A percentile compares a stretch with the other conserved stretches of the same genome.
Conservation (phyloP, 2,329 filamentous ascomycete species). For the Pestalotiopsis sp. region DNA sequence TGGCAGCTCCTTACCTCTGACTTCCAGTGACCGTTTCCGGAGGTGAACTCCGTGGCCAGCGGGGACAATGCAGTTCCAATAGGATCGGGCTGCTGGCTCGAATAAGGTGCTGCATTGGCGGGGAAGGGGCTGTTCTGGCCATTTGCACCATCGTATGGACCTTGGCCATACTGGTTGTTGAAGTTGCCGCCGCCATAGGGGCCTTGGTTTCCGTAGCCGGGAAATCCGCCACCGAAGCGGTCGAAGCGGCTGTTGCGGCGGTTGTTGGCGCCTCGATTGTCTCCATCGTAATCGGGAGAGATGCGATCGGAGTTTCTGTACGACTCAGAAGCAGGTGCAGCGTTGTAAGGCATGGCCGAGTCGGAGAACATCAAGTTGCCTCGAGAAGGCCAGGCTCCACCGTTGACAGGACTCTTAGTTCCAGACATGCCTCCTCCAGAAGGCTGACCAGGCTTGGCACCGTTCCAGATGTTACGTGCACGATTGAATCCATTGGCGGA, state of each 20-base stretch:
- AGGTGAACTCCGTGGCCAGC: constrained; percentile 73
- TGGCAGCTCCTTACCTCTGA: constrained; percentile 41
- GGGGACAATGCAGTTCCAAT: constrained; percentile 67
- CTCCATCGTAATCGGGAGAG: constrained; percentile 50
- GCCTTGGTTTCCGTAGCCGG: constrained; percentile 33
- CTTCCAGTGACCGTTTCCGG: constrained; percentile 51
- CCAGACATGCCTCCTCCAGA: constrained; percentile 27
- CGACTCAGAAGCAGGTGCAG: constrained; percentile 35
- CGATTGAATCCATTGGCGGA: constrained; percentile 55
- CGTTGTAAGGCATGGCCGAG: constrained; percentile 32
- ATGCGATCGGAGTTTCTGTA: constrained; percentile 47
- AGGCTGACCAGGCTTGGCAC: constrained; percentile 38
- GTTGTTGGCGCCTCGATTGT: constrained; percentile 41
- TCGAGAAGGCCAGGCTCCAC: constrained; percentile 50
- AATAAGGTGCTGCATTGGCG: constrained; percentile 33
- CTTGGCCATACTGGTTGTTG: constrained; percentile 30
- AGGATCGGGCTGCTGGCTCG: constrained; percentile 26
- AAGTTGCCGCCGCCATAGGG: constrained; percentile 37
- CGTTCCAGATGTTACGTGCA: constrained; percentile 58
- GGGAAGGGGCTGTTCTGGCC: constrained; percentile 34
- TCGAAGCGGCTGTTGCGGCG: constrained; percentile 53
- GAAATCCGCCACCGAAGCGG: constrained; percentile 30
- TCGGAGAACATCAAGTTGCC: constrained; percentile 45
- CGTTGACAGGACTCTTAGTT: constrained; percentile 35
- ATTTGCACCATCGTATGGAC: constrained; percentile 39